Evolutionary conservation across 805 yeast genomes (phyloP).

Genomic region (Wickerhamiella vanderwaltii): DNA sequence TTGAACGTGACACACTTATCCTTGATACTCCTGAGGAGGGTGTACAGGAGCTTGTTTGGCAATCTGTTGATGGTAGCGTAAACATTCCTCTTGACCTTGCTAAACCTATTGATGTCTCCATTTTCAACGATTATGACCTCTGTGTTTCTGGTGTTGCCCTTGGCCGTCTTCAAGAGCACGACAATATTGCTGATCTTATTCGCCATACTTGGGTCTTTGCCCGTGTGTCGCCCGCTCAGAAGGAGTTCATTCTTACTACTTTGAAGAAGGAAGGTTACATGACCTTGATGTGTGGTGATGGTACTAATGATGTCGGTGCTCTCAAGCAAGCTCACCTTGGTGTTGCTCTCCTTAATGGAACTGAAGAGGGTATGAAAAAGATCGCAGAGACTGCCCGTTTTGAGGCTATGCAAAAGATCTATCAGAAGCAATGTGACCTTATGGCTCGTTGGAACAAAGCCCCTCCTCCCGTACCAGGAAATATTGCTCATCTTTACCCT

Average conservation of each 20-base stretch:
- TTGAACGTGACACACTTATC: slow-evolving; percentile 71
- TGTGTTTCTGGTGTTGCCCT: slow-evolving; percentile 92
- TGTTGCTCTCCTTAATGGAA: slow-evolving; percentile 93
- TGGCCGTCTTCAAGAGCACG: slow-evolving; percentile 47
- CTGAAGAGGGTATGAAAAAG: slow-evolving; percentile 85
- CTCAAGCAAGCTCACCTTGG: slow-evolving; percentile 97
- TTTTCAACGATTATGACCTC: slow-evolving; percentile 62
- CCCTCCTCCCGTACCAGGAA: slow-evolving; percentile 65
- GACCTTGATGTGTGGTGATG: slow-evolving; percentile 99
- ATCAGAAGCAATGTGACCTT: slow-evolving; percentile 72
- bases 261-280: slow-evolving; percentile 80
- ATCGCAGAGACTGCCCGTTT: slow-evolving; percentile 67
- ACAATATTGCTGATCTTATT: slow-evolving; percentile 56
- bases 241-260: slow-evolving; percentile 76
- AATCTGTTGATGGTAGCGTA: slow-evolving; percentile 66
- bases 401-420: slow-evolving; percentile 51
- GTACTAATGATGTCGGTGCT: slow-evolving; percentile 99
- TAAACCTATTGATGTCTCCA: slow-evolving; percentile 41
- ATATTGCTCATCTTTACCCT: slow-evolving; percentile 91
- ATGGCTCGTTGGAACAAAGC: slow-evolving; percentile 65
- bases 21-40: slow-evolving; percentile 73
- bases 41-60: slow-evolving; percentile 60
- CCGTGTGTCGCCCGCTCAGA: slow-evolving; percentile 92
- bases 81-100: slow-evolving; percentile 53
- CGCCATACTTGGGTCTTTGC: slow-evolving; percentile 95